Evolutionary conservation across 176 grass and related monocot species (phyloP).

Genomic region (Oryza coarctata): DNA sequence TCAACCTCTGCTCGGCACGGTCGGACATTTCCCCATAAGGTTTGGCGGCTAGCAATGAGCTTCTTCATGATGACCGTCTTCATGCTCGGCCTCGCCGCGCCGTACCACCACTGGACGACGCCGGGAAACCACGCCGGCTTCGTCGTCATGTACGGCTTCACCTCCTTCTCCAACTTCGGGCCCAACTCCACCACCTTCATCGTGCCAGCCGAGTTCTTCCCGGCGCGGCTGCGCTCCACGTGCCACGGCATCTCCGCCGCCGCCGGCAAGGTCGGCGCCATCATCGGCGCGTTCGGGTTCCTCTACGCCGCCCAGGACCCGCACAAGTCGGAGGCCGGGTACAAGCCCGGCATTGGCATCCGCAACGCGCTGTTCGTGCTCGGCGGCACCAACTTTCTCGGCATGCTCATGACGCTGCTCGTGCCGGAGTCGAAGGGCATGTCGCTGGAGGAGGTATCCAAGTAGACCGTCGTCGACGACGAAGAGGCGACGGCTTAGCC

Average conservation of each 20-base stretch:
- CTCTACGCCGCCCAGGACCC: conserved; percentile 51
- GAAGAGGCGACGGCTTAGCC: conserved; percentile 3
- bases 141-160: conserved; percentile 65
- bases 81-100: conserved; percentile 63
- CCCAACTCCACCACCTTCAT: conserved; percentile 48
- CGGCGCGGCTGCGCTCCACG: conserved; percentile 59
- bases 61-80: conserved; percentile 75
- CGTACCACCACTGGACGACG: conserved; percentile 72
- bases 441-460: conserved; percentile 60
- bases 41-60: too few relatives aligned
- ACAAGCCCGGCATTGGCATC: conserved; percentile 47
- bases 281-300: conserved; percentile 60
- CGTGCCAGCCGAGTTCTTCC: conserved; percentile 61
- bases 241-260: conserved; percentile 82
- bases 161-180: conserved; percentile 67
- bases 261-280: conserved; percentile 49
- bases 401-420: conserved; percentile 39
- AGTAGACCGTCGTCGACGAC: conserved; percentile 32
- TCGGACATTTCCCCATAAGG: too few relatives aligned
- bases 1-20: too few relatives aligned
- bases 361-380: conserved; percentile 57
- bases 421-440: conserved; percentile 57
- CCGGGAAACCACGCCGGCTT: conserved; percentile 55
- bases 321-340: conserved; percentile 35
- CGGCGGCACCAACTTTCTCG: conserved; percentile 36